A percentile compares a stretch with the other conserved stretches of the same genome.
Evolutionary conservation across 371 early-diverging fungal species (phyloP).

Genomic region (Actinomortierella ambigua): DNA sequence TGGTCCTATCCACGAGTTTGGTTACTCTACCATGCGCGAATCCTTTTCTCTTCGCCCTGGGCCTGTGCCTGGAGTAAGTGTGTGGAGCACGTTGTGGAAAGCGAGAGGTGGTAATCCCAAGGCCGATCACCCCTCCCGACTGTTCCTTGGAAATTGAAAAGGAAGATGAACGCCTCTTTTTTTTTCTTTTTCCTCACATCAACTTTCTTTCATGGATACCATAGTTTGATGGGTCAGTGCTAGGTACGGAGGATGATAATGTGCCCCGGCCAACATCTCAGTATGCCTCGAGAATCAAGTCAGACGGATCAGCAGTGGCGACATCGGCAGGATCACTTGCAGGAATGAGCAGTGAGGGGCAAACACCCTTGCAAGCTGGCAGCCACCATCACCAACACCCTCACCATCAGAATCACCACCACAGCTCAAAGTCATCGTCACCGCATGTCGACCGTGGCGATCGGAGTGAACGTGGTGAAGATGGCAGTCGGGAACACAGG

Average conservation of each 20-base stretch:
- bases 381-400: constrained; percentile 24
- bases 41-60: constrained; percentile 60
- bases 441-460: constrained; percentile 34
- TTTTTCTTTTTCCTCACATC: neutral
- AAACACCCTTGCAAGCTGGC: constrained; percentile 15
- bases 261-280: constrained; percentile 15
- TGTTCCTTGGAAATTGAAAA: neutral
- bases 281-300: constrained; percentile 14
- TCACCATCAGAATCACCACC: constrained; percentile 12
- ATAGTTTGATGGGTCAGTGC: constrained; percentile 62
- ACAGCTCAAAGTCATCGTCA: constrained; percentile 35
- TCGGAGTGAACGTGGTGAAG: constrained; percentile 45
- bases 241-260: constrained; percentile 56
- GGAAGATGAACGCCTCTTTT: neutral
- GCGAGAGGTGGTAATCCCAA: no score
- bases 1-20: constrained; percentile 34
- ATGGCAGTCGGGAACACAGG: constrained; percentile 52
- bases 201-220: neutral
- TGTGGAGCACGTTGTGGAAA: no score
- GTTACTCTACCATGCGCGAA: constrained; percentile 49
- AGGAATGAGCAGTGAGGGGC: constrained; percentile 8
- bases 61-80: constrained; percentile 61
- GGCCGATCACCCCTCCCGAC: no score
- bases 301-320: constrained; percentile 7
- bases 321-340: constrained; percentile 11